Conservation (phyloP, 345 rosid genomes). For the Citropsis articulata region DNA sequence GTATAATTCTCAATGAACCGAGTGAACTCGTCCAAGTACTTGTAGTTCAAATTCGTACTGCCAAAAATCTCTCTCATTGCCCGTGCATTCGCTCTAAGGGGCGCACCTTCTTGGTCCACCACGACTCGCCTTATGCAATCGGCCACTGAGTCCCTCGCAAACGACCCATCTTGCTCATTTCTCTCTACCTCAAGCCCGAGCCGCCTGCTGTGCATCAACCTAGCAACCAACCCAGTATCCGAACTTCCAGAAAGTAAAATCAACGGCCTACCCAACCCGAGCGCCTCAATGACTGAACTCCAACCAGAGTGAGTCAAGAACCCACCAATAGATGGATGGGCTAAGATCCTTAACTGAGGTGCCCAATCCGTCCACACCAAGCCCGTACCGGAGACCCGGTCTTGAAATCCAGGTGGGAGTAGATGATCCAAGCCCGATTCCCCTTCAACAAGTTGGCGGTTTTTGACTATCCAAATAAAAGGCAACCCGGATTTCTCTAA, state of each 20-base stretch:
- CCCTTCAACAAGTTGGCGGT: background rate
- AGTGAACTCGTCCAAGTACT: slow-evolving; percentile 9
- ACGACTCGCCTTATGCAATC: slow-evolving; percentile 21
- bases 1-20: slow-evolving; percentile 7
- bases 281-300: slow-evolving; percentile 26
- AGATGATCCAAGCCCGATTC: background rate
- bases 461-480: slow-evolving; percentile 26
- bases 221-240: slow-evolving; percentile 20
- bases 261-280: slow-evolving; percentile 15
- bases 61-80: slow-evolving; percentile 18
- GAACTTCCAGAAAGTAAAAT: slow-evolving; percentile 9
- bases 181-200: slow-evolving; percentile 23
- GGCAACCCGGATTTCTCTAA: slow-evolving; percentile 20
- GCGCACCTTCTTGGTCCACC: slow-evolving; percentile 16
- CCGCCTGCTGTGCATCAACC: slow-evolving; percentile 7
- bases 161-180: slow-evolving; percentile 20
- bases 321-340: slow-evolving; percentile 25
- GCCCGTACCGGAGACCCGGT: slow-evolving; percentile 12
- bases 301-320: slow-evolving; percentile 31
- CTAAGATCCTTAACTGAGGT: slow-evolving; percentile 19
- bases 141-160: slow-evolving; percentile 13
- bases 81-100: slow-evolving; percentile 15
- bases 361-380: slow-evolving; percentile 23
- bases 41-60: background rate
- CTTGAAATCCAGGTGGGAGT: slow-evolving; percentile 11